Conservation (phyloP, 2,329 filamentous ascomycete genomes). For the Aciculosporium take region DNA sequence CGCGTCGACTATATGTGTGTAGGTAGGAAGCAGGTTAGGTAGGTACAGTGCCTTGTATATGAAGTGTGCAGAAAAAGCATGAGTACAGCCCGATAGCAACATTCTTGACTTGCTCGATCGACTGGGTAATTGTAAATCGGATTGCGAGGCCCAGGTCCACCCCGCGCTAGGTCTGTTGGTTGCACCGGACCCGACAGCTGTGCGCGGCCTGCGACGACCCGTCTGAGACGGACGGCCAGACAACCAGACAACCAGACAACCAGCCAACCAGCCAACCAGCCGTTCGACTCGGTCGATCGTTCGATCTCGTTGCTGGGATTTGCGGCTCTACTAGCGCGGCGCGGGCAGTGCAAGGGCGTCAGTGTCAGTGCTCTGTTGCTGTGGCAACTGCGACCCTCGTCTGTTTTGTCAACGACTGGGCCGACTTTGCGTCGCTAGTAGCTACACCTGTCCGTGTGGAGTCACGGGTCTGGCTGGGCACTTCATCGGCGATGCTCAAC, state of each 20-base stretch:
- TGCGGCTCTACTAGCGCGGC: conserved; percentile 6
- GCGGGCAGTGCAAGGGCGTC: neutral
- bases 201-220: no score
- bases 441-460: no score
- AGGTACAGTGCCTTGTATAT: no score
- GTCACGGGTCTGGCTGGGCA: no score
- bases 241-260: neutral
- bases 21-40: no score
- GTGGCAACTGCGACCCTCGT: conserved; percentile 10
- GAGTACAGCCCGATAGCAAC: no score
- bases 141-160: neutral
- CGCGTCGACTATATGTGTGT: neutral
- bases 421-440: no score
- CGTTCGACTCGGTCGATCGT: no score
- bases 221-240: no score
- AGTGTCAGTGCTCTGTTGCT: conserved; percentile 3
- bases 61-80: no score
- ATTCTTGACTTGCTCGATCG: neutral
- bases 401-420: conserved; percentile 8
- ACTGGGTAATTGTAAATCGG: neutral
- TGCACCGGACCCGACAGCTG: neutral
- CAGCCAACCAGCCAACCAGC: neutral
- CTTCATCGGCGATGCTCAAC: no score
- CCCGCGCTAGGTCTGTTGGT: no score
- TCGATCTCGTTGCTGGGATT: neutral